phyloP scores from a whole-genome alignment of 768 basidiomycete genomes.

The Termitomyces sp. region DNA sequence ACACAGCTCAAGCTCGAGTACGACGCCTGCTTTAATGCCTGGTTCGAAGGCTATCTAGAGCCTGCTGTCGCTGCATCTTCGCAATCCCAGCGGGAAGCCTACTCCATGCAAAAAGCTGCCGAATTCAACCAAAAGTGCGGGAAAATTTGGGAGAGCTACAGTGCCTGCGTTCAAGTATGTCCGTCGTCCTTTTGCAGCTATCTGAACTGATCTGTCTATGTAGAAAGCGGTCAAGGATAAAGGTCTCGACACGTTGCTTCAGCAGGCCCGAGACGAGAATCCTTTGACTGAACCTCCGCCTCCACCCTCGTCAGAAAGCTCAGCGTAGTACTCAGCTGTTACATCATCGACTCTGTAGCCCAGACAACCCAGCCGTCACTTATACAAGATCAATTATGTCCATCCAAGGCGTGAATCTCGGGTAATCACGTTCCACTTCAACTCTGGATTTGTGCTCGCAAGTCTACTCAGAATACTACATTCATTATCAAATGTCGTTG shows the following conservation, averaged over 20 bases:
- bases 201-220: neutral
- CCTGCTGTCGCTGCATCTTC: conserved; percentile 51
- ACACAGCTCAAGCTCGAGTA: conserved; percentile 87
- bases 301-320: conserved; percentile 17
- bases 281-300: conserved; percentile 61
- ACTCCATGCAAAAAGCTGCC: conserved; percentile 74
- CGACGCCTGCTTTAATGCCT: conserved; percentile 93
- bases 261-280: conserved; percentile 77
- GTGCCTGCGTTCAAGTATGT: conserved; percentile 65
- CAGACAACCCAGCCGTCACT: neutral
- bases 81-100: conserved; percentile 42
- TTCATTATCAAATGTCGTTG: neutral
- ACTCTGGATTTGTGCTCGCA: neutral
- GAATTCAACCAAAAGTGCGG: conserved; percentile 89
- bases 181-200: neutral
- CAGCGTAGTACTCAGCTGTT: neutral
- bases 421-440: neutral
- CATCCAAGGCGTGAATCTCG: neutral
- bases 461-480: neutral
- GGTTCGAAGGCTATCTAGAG: conserved; percentile 96
- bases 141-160: conserved; percentile 72
- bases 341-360: neutral
- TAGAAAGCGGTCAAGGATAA: conserved; percentile 79
- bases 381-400: neutral
- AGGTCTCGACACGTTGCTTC: conserved; percentile 67